These are phyloP conservation scores for Solanum gracilifrons DNA, from an alignment of 257 asterid genomes.

Conservation along the genomic window DNA sequence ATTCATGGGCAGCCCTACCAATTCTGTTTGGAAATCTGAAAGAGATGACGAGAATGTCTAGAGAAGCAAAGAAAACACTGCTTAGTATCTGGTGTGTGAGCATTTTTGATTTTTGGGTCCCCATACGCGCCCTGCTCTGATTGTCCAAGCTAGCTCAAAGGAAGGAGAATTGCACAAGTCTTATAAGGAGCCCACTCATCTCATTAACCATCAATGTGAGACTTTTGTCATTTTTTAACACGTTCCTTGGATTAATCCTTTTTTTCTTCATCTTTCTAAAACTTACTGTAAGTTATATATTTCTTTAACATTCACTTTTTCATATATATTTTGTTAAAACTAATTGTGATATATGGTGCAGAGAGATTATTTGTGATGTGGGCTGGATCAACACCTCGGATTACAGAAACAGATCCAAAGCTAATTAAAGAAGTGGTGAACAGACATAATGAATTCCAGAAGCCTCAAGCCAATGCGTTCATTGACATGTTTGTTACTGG, in stretches of 20 bases:
- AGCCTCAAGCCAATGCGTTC: neutral
- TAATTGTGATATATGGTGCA: neutral
- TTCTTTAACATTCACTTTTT: too few species aligned
- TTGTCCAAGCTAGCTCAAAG: too few species aligned
- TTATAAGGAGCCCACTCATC: too few species aligned
- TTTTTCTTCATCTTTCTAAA: conserved; percentile 4
- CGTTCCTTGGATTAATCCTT: conserved; percentile 5
- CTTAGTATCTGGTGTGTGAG: neutral
- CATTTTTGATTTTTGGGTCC: too few species aligned
- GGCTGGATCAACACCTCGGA: neutral
- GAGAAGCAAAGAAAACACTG: conserved; percentile 7
- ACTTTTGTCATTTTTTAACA: too few species aligned
- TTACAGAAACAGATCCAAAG: conserved; percentile 17
- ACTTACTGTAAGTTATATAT: neutral
- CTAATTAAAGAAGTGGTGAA: conserved; percentile 1
- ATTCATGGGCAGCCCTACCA: conserved; percentile 10
- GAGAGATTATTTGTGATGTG: neutral
- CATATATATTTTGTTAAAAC: too few species aligned
- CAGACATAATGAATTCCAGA: neutral
- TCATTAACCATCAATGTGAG: too few species aligned
- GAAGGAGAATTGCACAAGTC: too few species aligned
- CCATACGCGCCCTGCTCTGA: too few species aligned
- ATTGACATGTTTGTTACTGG: conserved; percentile 14
- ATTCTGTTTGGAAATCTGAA: conserved; percentile 9
- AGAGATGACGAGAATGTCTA: neutral